Evolutionary conservation across 225 moss, liverwort and hornwort species (phyloP).

Genomic region (Marchantia polymorpha): DNA sequence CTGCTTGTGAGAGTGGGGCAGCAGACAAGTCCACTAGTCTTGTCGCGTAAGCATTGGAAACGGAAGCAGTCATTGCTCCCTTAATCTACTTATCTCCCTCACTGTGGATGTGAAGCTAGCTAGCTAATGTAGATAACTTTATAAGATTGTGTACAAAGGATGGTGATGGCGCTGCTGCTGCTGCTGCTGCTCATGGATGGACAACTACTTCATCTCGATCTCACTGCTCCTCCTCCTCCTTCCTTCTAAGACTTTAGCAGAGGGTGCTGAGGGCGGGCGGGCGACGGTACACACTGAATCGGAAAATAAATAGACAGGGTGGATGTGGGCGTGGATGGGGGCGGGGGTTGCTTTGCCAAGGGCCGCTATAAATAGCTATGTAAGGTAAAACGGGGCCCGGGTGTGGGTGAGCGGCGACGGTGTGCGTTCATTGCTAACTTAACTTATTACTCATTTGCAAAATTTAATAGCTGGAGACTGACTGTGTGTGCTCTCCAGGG

Average conservation of each 20-base stretch:
- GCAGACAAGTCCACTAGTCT: neutral
- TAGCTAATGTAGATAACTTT: neutral
- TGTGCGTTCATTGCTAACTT: neutral
- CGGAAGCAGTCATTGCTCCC: neutral
- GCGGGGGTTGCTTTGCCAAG: neutral
- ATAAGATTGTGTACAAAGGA: conserved; percentile 4
- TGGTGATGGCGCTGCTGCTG: neutral
- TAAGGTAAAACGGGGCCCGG: neutral
- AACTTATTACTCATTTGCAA: conserved; percentile 12
- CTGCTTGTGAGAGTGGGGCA: neutral
- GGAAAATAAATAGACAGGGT: neutral
- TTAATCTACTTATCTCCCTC: conserved; percentile 3
- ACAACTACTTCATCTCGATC: neutral
- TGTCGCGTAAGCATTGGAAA: conserved; percentile 3
- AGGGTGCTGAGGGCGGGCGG: neutral
- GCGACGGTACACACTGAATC: neutral
- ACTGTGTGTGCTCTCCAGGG: neutral
- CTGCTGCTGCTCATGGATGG: neutral
- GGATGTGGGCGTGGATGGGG: neutral
- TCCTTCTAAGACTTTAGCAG: neutral
- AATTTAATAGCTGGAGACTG: conserved; percentile 1
- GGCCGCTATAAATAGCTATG: neutral
- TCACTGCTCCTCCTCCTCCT: conserved; percentile 5
- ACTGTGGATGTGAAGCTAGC: neutral
- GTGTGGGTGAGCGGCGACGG: neutral